Percentiles rank a stretch among this genome's conserved stretches.
Conservation (phyloP, 2,329 filamentous ascomycete genomes). For the Orbilia javanica region DNA sequence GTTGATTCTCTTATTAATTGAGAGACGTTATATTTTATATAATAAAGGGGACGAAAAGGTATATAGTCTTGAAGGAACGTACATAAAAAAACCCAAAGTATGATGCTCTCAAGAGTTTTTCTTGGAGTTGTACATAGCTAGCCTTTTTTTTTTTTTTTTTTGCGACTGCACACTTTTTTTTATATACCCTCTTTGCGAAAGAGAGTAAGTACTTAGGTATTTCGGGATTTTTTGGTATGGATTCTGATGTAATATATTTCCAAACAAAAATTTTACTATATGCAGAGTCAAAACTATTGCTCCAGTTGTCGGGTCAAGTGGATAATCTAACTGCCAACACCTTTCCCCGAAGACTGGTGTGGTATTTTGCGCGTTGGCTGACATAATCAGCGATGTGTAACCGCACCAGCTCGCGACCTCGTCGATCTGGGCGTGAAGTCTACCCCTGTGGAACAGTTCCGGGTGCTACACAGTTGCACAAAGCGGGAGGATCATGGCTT, state of each 20-base stretch:
- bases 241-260: conserved; percentile 38
- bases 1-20: neutral
- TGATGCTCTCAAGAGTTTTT: conserved; percentile 24
- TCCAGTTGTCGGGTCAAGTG: neutral
- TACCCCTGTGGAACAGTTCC: neutral
- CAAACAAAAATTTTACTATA: conserved; percentile 16
- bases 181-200: neutral
- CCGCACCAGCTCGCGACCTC: neutral
- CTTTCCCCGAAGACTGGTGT: neutral
- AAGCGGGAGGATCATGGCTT: neutral
- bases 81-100: conserved; percentile 42
- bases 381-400: conserved; percentile 2
- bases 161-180: neutral
- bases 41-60: neutral
- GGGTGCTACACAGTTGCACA: neutral
- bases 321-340: neutral
- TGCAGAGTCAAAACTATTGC: neutral
- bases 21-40: neutral
- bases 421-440: neutral
- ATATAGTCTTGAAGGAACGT: conserved; percentile 6
- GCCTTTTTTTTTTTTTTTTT: conserved; percentile 3
- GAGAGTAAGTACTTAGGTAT: neutral
- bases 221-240: neutral
- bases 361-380: conserved; percentile 9
- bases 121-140: conserved; percentile 50